A percentile compares a stretch with the other conserved stretches of the same genome.
These are phyloP conservation scores for Psidium friedrichsthalianum DNA, from an alignment of 345 rosid genomes.

Conservation along the genomic window DNA sequence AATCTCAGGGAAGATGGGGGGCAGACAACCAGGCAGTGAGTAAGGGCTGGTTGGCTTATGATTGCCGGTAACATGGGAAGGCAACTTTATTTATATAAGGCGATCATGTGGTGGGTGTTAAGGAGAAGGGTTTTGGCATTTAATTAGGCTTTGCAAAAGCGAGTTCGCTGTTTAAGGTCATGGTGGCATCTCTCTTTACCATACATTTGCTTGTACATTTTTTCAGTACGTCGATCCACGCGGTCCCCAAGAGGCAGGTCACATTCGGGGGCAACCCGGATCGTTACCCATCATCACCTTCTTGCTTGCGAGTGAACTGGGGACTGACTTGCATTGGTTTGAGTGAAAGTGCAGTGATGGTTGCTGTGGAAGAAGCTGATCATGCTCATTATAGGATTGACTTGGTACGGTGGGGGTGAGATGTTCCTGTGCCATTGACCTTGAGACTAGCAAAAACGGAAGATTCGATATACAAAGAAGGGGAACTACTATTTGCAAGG, in stretches of 20 bases:
- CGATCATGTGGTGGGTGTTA: constrained; percentile 33
- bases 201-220: constrained; percentile 11
- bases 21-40: constrained; percentile 30
- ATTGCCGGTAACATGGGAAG: constrained; percentile 24
- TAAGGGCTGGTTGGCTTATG: constrained; percentile 26
- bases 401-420: neutral
- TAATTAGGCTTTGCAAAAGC: neutral
- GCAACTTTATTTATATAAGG: neutral
- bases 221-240: neutral
- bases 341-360: neutral
- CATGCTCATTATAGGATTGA: neutral
- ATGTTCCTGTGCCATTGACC: neutral
- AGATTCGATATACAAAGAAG: neutral
- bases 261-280: neutral
- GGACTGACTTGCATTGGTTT: neutral
- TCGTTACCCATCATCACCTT: neutral
- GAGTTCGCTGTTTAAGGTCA: neutral
- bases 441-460: neutral
- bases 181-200: constrained; percentile 24
- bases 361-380: neutral
- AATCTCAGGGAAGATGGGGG: constrained; percentile 16
- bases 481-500: neutral
- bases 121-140: neutral
- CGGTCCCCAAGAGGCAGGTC: neutral
- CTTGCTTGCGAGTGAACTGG: neutral